These are phyloP conservation scores for Sclerospora graminicola DNA, from an alignment of 352 stramenopile genomes.

Conservation along the genomic window DNA sequence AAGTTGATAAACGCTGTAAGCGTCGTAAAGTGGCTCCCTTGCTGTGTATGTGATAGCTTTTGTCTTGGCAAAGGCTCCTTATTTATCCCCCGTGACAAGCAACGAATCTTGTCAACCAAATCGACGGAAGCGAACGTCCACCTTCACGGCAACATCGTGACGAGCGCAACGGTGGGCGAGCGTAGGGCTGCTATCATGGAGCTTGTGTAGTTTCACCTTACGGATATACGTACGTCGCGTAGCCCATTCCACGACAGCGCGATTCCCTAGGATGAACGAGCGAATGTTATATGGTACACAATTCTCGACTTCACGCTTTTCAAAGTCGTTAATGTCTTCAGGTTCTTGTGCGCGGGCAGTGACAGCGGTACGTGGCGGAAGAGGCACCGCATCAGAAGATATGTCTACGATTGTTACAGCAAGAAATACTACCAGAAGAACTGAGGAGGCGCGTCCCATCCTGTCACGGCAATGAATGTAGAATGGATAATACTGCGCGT, in stretches of 20 bases:
- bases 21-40: conserved; percentile 40
- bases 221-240: conserved; percentile 63
- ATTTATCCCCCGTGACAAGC: conserved; percentile 4
- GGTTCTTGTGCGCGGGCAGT: conserved; percentile 25
- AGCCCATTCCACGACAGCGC: conserved; percentile 57
- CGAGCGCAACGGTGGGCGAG: conserved; percentile 51
- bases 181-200: conserved; percentile 12
- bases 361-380: conserved; percentile 8
- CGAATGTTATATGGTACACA: conserved; percentile 74
- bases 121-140: conserved; percentile 47
- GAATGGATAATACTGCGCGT: too few species aligned
- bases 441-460: not conserved
- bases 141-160: conserved; percentile 43
- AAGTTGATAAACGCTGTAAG: conserved; percentile 60
- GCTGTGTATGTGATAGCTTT: conserved; percentile 47
- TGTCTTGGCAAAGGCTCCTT: conserved; percentile 27
- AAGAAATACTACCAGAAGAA: conserved; percentile 1
- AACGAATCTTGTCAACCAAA: conserved; percentile 26
- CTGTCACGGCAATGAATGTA: too few species aligned
- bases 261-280: conserved; percentile 45
- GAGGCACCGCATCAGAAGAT: conserved; percentile 1
- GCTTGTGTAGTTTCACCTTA: conserved; percentile 44
- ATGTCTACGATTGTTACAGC: not conserved
- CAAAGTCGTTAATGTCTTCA: conserved; percentile 44
- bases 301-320: conserved; percentile 78